These are phyloP conservation scores for Chlamydomonas sp. DNA, from an alignment of 139 green algal genomes.

Conservation along the genomic window DNA sequence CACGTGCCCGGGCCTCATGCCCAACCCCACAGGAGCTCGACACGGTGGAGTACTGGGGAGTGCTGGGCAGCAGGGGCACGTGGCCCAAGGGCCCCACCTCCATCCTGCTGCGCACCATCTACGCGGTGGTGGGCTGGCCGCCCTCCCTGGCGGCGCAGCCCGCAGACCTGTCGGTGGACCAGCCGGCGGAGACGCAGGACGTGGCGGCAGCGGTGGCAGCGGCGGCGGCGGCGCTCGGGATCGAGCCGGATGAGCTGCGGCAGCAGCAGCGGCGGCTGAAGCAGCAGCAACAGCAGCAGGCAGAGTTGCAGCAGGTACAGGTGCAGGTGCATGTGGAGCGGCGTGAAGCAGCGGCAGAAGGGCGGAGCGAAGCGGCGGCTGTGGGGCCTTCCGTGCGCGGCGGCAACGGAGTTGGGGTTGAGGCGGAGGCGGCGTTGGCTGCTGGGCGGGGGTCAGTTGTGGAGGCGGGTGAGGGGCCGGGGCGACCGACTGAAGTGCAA, in stretches of 20 bases:
- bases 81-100: slow-evolving; percentile 66
- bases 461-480: too few species aligned
- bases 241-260: not conserved
- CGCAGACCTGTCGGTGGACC: slow-evolving; percentile 22
- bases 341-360: not conserved
- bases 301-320: too few species aligned
- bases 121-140: slow-evolving; percentile 44
- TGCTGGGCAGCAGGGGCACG: slow-evolving; percentile 60
- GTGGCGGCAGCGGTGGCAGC: not conserved
- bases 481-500: too few species aligned
- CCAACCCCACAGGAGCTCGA: slow-evolving; percentile 53
- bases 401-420: too few species aligned
- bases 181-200: slow-evolving; percentile 2
- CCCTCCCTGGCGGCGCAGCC: slow-evolving; percentile 28
- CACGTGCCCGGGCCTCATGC: too few species aligned
- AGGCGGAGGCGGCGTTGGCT: too few species aligned
- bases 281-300: not conserved
- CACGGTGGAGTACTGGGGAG: slow-evolving; percentile 75
- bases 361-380: not conserved
- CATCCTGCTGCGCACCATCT: slow-evolving; percentile 61
- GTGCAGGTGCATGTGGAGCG: not conserved
- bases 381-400: too few species aligned
- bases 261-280: not conserved
- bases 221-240: too few species aligned
- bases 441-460: too few species aligned